Base-by-base conservation (phyloP, 192 early-diverging fungal species). In the Chytriomyces hyalinus region DNA sequence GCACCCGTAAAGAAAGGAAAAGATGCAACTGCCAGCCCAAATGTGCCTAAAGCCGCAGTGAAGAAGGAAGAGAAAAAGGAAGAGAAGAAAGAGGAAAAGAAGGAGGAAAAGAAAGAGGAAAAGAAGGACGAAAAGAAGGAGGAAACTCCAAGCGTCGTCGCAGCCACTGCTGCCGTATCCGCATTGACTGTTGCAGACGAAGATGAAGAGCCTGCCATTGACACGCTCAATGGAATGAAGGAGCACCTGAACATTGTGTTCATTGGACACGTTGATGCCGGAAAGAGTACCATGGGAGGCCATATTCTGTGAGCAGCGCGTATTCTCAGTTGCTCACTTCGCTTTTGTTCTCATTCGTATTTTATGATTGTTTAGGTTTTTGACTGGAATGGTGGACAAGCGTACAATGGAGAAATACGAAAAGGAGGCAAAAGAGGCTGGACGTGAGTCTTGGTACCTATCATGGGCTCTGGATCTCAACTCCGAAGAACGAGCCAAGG, bases 381-480 rank as follows among this genome's bases (percentile, higher is more conserved):
- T 98, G 49, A 97, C 97, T n/a, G 97, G 93, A 28, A 98, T 98
- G 98, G 95, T 99, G 26, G 98, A 99, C 81, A 96, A 98, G 90
- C 91, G 98, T 81, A 98, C 97, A 8, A 90, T 99, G 92, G 98
- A 99, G 81, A 99, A 99, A 80, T 97, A 96, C 84, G 95, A 99
- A 87, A 92, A 92, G 81, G 98, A 99, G 80, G 98, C 98, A 79
- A 96, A 96, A 87, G 98, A 98, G 80, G 91, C 91, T 47, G 96
- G 95, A 65, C 91, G 96, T 80, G 98, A 99, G 73, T 95, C 95
- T 11, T 99, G 97, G 97, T 98, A 97, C 75, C 87, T 99, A 73
- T 97, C 97, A 48, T 99, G 96, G 97, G 98, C 96, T 44, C 87
- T 99, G 62, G 98, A 99, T 85, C 92, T 96, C 69, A 98, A 96